Percentiles rank a stretch among this genome's conserved stretches.
These are phyloP conservation scores for Debaryomycetaceae sp. DNA, from an alignment of 1,139 yeast species.

Conservation along the genomic window DNA sequence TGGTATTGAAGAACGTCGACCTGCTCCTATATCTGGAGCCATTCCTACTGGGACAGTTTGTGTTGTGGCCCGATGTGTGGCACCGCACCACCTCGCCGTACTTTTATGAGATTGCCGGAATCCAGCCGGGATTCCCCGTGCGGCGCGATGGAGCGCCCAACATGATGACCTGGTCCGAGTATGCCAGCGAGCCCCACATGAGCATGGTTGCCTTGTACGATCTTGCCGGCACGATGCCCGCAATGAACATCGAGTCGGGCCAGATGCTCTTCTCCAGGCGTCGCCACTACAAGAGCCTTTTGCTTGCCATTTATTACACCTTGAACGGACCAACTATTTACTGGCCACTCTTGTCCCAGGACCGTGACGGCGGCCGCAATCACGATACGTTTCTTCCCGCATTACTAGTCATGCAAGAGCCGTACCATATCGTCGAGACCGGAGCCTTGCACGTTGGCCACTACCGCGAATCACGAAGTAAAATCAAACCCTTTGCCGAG, in stretches of 20 bases:
- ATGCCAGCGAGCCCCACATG: slow-evolving; percentile 22
- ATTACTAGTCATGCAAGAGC: slow-evolving; percentile 23
- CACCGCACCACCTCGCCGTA: slow-evolving; percentile 33
- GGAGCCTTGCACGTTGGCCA: slow-evolving; percentile 18
- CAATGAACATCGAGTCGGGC: slow-evolving; percentile 75
- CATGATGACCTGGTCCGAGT: background rate
- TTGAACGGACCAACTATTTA: slow-evolving; percentile 68
- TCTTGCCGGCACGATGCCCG: slow-evolving; percentile 63
- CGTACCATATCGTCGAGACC: slow-evolving; percentile 18
- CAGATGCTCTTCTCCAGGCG: slow-evolving; percentile 62
- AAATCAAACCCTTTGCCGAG: slow-evolving; percentile 12
- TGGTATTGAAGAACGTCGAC: slow-evolving; percentile 52
- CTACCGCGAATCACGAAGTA: background rate
- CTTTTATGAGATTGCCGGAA: slow-evolving; percentile 28
- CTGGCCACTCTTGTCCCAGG: slow-evolving; percentile 79
- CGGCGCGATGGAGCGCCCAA: background rate
- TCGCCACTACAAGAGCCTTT: slow-evolving; percentile 51
- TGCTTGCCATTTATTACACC: slow-evolving; percentile 68
- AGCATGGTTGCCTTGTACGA: slow-evolving; percentile 48
- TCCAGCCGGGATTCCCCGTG: slow-evolving; percentile 11
- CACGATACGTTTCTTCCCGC: slow-evolving; percentile 65
- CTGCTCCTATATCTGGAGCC: slow-evolving; percentile 14
- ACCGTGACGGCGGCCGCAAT: slow-evolving; percentile 84
- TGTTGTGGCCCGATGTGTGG: slow-evolving; percentile 43
- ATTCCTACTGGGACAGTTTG: slow-evolving; percentile 19